Conservation (phyloP, 2,329 filamentous ascomycete genomes). For the Monosporascus sp. region DNA sequence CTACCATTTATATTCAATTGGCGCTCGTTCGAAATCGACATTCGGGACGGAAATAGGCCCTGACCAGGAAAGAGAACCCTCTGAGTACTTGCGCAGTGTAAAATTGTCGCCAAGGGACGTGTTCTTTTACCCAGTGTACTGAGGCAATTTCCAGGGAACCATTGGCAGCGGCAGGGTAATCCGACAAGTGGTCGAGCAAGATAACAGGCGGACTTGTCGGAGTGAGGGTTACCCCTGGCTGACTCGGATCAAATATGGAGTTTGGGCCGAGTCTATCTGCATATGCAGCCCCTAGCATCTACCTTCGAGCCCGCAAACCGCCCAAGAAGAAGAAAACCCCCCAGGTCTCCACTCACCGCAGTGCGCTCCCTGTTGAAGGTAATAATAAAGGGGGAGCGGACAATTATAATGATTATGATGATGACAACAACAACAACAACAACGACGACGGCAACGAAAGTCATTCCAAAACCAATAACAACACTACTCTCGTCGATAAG, state of each 20-base stretch:
- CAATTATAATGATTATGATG: background rate
- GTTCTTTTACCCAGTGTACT: too few relatives aligned
- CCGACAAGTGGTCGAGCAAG: background rate
- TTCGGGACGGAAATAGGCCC: too few relatives aligned
- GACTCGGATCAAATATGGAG: background rate
- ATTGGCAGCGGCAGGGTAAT: too few relatives aligned
- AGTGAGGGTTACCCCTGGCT: background rate
- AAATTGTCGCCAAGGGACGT: too few relatives aligned
- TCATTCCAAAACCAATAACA: background rate
- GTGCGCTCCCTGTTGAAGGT: background rate
- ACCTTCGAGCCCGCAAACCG: constrained; percentile 17
- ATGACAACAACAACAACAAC: background rate
- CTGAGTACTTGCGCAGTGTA: too few relatives aligned
- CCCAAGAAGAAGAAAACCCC: constrained; percentile 17
- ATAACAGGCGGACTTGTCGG: background rate
- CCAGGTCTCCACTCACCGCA: background rate
- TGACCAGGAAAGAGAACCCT: too few relatives aligned
- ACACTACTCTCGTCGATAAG: background rate
- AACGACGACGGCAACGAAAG: background rate
- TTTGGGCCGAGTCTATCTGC: background rate
- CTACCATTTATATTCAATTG: background rate
- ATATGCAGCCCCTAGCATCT: constrained; percentile 1
- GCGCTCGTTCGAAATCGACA: too few relatives aligned
- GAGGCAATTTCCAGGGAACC: too few relatives aligned
- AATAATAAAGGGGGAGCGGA: background rate